Base-by-base conservation (phyloP, 768 basidiomycete species). In the Cystobasidium onofrii region DNA sequence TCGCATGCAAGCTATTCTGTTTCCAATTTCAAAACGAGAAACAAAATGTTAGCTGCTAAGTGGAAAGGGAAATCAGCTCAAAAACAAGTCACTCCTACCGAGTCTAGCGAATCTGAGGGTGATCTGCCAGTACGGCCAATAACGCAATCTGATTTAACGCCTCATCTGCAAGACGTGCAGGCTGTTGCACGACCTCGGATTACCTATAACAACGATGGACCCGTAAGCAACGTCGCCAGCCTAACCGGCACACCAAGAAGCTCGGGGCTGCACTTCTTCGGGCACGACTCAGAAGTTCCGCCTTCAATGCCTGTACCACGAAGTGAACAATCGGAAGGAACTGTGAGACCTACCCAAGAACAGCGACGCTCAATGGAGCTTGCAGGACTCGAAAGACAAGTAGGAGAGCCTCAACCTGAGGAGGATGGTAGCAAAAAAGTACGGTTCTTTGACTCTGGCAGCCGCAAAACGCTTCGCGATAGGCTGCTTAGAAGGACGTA, bases 211-310 rank as follows among this genome's bases (percentile, higher is more conserved):
- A 23, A 69, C 9, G n/a, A 13, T 12, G 34, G 46, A 33, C 18
- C 31, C 29, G n/a, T 27, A 15, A 69, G 66, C 44, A 69, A 69
- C 29, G 43, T 23, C 10, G 66, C 66, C 18, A 69, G 66, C 66
- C 18, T 69, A 23, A 69, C 39, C 12, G 66, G 57, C 13, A 60
- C 57, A 4, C 57, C 57, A 15, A 25, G 57, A 60, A 60, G 57
- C 27, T 60, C 57, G 10, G 33, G 29, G 20, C 57, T 60, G 29
- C 29, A 34, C 12, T 3, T 29, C 13, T 60, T 60, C 57, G 25
- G 57, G 25, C 57, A 34, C 6, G 9, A 2, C 2, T 60, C 57
- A 13, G 57, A 27, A 27, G 33, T 13, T 6, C 29, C 57, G 27
- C 29, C 57, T 4, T 27, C 25, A 15, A 39, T 33, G 63, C 39